Evolutionary conservation across 2,329 filamentous ascomycete species (phyloP), one percentile per base, ranked within the genome.

Genomic region (Ceratocystis cubensis): DNA sequence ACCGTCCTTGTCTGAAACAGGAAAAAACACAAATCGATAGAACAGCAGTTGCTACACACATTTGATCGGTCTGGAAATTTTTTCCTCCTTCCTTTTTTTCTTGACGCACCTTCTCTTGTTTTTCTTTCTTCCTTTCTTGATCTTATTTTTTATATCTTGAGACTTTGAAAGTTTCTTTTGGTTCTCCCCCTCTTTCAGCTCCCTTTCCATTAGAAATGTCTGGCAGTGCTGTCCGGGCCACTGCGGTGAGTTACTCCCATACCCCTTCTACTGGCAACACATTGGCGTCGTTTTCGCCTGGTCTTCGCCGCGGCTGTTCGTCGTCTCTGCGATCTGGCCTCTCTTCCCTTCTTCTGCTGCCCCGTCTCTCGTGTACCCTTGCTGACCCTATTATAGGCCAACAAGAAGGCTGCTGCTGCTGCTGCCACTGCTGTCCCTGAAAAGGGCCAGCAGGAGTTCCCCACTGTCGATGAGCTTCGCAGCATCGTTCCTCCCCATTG

Each of bases 401-500:
- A 66, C 64, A 65, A 57, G 56, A 50, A 41, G 59, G 10, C 64
- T 5, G 48, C 64, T 10, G 41, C 63, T 5, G 37, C 57, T 33
- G 41, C 63, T 3, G 37, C 57, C 50, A 37, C 33, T 37, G 67
- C 25, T 17, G 25, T 15, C 30, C 61, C 22, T 20, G 62, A 25
- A 22, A 65, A 65, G 46, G 56, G 37, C 30, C 44, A 56, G 15
- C 53, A 56, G 53, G 69, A 66, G 64, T 70, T 71, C 71, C 79
- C 79, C 57, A 78, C 81, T 70, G 79, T 80, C 70, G 77, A 78
- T 72, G 78, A 77, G 61, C 75, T 80, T 69, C 73, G 77, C 64
- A 75, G 79, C 70, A 80, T 82, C 64, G 86, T 87, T 69, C 84
- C 84, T 30, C 75, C 79, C 17, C 79, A 86, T 72, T 87, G 84